A percentile compares a stretch with the other conserved stretches of the same genome.
Evolutionary conservation across 2,329 filamentous ascomycete species (phyloP).

Genomic region (Meredithiella fracta): DNA sequence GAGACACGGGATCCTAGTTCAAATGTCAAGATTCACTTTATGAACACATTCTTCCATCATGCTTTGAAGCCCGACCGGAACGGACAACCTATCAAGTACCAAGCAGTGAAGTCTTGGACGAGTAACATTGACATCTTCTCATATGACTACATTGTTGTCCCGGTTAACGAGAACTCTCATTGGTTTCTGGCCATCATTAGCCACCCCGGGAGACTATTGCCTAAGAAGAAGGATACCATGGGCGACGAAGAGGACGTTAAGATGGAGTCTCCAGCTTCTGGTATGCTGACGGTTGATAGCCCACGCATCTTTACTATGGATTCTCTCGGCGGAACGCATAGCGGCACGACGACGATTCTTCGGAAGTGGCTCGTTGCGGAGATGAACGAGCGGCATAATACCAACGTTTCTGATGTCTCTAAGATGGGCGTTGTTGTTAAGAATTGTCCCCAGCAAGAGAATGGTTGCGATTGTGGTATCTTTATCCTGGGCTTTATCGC

Average conservation of each 20-base stretch:
- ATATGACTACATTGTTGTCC: slow-evolving; percentile 80
- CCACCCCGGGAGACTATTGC: slow-evolving; percentile 54
- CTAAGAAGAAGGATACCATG: background rate
- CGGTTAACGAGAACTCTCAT: slow-evolving; percentile 72
- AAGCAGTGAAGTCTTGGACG: slow-evolving; percentile 77
- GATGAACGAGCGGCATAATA: slow-evolving; percentile 42
- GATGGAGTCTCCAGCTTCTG: background rate
- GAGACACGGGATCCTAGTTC: slow-evolving; percentile 20
- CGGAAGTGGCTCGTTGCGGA: slow-evolving; percentile 66
- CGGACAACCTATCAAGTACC: slow-evolving; percentile 51
- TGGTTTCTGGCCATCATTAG: slow-evolving; percentile 96
- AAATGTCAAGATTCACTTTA: slow-evolving; percentile 59
- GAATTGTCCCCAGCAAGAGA: slow-evolving; percentile 61
- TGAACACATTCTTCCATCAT: slow-evolving; percentile 85
- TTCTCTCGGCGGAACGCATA: slow-evolving; percentile 54
- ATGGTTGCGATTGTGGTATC: slow-evolving; percentile 78
- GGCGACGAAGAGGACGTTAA: background rate
- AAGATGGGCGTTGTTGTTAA: slow-evolving; percentile 48
- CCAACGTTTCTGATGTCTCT: slow-evolving; percentile 24
- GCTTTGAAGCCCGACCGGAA: slow-evolving; percentile 45
- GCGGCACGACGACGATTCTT: slow-evolving; percentile 47
- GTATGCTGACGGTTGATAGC: slow-evolving; percentile 21
- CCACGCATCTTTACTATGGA: slow-evolving; percentile 75
- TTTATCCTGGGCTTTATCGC: slow-evolving; percentile 74
- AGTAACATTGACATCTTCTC: slow-evolving; percentile 66